A percentile compares a stretch with the other conserved stretches of the same genome.
Conservation (phyloP, 768 basidiomycete species). For the Mycena crocata region DNA sequence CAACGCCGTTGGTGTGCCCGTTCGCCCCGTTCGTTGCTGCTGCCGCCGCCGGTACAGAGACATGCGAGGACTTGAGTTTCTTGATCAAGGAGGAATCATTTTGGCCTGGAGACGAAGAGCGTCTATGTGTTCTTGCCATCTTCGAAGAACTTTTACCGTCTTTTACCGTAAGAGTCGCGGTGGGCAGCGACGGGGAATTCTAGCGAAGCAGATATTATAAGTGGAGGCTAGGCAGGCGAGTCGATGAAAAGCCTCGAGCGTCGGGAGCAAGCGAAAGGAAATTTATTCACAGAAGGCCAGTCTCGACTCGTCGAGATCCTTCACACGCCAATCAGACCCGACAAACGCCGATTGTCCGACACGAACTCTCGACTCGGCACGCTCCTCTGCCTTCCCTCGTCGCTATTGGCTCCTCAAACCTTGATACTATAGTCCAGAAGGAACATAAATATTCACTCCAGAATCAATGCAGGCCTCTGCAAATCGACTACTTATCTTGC, state of each 20-base stretch:
- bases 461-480: no score
- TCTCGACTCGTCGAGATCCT: no score
- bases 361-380: no score
- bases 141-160: not conserved
- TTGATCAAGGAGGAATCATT: conserved; percentile 35
- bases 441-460: no score
- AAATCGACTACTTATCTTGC: no score
- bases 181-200: not conserved
- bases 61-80: conserved; percentile 45
- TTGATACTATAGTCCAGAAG: no score
- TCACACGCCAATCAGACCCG: no score
- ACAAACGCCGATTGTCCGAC: no score
- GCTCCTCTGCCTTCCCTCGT: no score
- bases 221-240: not conserved
- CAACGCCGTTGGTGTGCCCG: conserved; percentile 13
- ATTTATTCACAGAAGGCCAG: no score
- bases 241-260: conserved; percentile 21
- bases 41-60: conserved; percentile 17
- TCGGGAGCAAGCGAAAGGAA: no score
- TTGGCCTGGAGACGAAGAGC: conserved; percentile 40
- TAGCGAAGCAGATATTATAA: conserved; percentile 16
- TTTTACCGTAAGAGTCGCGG: not conserved
- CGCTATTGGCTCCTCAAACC: no score
- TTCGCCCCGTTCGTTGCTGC: not conserved
- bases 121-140: conserved; percentile 46